A percentile compares a stretch with the other conserved stretches of the same genome.
phyloP scores from a whole-genome alignment of 768 basidiomycete genomes.

The Amanita thiersii region DNA sequence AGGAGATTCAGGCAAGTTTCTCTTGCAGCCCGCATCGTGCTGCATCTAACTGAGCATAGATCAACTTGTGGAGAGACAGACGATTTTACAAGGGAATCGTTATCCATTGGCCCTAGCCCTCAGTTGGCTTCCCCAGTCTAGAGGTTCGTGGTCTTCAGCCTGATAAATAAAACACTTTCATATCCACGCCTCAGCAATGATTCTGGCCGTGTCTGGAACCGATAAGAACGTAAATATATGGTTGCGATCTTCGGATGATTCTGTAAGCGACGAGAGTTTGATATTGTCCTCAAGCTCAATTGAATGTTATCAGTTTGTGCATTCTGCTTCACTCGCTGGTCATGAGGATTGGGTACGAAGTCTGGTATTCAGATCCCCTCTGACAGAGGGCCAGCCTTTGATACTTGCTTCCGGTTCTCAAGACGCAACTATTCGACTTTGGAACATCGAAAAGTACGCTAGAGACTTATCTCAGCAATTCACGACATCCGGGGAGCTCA shows the following conservation, averaged over 20 bases:
- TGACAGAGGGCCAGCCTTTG: conserved; percentile 33
- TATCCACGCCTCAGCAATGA: conserved; percentile 34
- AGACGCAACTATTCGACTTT: conserved; percentile 88
- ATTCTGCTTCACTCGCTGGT: conserved; percentile 55
- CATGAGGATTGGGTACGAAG: conserved; percentile 96
- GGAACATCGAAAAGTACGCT: conserved; percentile 64
- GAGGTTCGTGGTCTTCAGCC: conserved; percentile 34
- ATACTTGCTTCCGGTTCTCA: conserved; percentile 91
- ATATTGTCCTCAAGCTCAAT: too few species aligned
- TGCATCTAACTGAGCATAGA: conserved; percentile 18
- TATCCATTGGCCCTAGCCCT: conserved; percentile 71
- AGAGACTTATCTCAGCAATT: conserved; percentile 17
- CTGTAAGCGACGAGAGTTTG: conserved; percentile 25
- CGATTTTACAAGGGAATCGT: conserved; percentile 53
- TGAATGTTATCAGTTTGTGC: conserved; percentile 40
- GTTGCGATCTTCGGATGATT: conserved; percentile 47
- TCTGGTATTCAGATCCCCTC: conserved; percentile 52
- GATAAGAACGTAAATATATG: conserved; percentile 74
- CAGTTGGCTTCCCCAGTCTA: conserved; percentile 53
- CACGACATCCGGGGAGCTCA: conserved; percentile 23
- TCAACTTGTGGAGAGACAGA: conserved; percentile 40
- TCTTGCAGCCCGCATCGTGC: neutral
- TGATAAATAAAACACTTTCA: conserved; percentile 5
- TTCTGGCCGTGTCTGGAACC: conserved; percentile 83
- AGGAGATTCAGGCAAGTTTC: too few species aligned